A percentile compares a stretch with the other conserved stretches of the same genome.
Evolutionary conservation across 1,284 basidiomycete genomes (phyloP).

Genomic region (Cystobasidium pallidum): DNA sequence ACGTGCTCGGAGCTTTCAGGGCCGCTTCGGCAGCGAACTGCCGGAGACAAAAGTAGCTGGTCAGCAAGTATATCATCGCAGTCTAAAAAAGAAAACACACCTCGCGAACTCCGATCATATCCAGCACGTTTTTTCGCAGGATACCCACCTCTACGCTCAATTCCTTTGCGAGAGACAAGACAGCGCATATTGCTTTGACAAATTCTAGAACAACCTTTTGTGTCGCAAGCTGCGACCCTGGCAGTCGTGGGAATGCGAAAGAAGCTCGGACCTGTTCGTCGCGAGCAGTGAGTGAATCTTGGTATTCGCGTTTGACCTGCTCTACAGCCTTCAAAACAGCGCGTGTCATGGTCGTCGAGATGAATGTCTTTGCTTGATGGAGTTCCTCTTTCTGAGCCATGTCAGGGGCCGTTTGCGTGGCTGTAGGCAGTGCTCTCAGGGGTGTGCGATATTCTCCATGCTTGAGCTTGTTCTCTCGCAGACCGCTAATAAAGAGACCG

Average conservation of each 20-base stretch:
- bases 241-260: slow-evolving; percentile 81
- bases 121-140: slow-evolving; percentile 84
- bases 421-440: slow-evolving; percentile 72
- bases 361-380: slow-evolving; percentile 71
- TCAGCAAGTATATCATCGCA: neutral
- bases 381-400: slow-evolving; percentile 70
- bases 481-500: slow-evolving; percentile 81
- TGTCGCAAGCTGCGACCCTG: slow-evolving; percentile 78
- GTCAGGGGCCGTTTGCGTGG: slow-evolving; percentile 65
- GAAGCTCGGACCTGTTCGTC: slow-evolving; percentile 64
- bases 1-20: slow-evolving; percentile 91
- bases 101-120: slow-evolving; percentile 83
- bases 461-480: slow-evolving; percentile 75
- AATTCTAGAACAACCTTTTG: slow-evolving; percentile 85
- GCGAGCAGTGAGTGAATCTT: slow-evolving; percentile 62
- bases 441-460: slow-evolving; percentile 66
- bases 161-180: slow-evolving; percentile 76
- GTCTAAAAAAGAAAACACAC: slow-evolving; percentile 56
- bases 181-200: slow-evolving; percentile 83
- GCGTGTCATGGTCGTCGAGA: slow-evolving; percentile 79
- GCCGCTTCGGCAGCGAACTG: slow-evolving; percentile 68
- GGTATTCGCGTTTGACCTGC: slow-evolving; percentile 61
- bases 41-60: slow-evolving; percentile 32
- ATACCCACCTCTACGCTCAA: slow-evolving; percentile 83
- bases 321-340: slow-evolving; percentile 74